These are phyloP conservation scores for Striga hermonthica DNA, from an alignment of 305 asterid species.

Conservation along the genomic window DNA sequence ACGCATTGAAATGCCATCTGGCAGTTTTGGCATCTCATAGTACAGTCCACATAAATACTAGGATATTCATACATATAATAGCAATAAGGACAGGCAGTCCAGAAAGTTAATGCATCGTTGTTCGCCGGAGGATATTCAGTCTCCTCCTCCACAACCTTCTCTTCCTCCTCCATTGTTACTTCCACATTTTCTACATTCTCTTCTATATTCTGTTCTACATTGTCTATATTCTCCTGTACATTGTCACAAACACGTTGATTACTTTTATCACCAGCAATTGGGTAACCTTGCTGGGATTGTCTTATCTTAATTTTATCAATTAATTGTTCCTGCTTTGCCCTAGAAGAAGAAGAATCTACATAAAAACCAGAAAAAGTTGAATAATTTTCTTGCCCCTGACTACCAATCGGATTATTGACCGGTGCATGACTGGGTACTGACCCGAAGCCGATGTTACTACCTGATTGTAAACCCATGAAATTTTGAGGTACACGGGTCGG, in stretches of 20 bases:
- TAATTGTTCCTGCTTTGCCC: slow-evolving; percentile 23
- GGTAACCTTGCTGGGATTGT: slow-evolving; percentile 14
- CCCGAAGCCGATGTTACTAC: slow-evolving; percentile 24
- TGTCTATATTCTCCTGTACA: slow-evolving; percentile 32
- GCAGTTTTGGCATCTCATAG: slow-evolving; percentile 59
- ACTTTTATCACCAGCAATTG: slow-evolving; percentile 19
- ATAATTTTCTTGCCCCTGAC: slow-evolving; percentile 19
- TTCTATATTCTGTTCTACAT: slow-evolving; percentile 26
- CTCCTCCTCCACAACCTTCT: slow-evolving; percentile 32
- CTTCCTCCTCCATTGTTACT: slow-evolving; percentile 26
- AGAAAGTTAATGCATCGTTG: slow-evolving; percentile 39
- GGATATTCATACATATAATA: slow-evolving; percentile 64
- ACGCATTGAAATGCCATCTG: slow-evolving; percentile 61
- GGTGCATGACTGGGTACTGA: slow-evolving; percentile 21
- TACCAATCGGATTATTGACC: slow-evolving; percentile 15
- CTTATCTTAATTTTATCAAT: slow-evolving; percentile 5
- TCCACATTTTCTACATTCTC: slow-evolving; percentile 33
- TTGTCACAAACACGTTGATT: slow-evolving; percentile 21
- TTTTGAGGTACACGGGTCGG: slow-evolving; percentile 18
- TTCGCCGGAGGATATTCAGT: slow-evolving; percentile 6
- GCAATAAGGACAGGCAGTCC: slow-evolving; percentile 86
- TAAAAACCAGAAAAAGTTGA: slow-evolving; percentile 25
- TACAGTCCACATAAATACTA: slow-evolving; percentile 44
- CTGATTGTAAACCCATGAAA: slow-evolving; percentile 19
- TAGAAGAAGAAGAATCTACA: slow-evolving; percentile 24